Evolutionary conservation across 805 yeast genomes (phyloP), one percentile per base, ranked within the genome.

Genomic region (Ogataea nakhonphanomensis): DNA sequence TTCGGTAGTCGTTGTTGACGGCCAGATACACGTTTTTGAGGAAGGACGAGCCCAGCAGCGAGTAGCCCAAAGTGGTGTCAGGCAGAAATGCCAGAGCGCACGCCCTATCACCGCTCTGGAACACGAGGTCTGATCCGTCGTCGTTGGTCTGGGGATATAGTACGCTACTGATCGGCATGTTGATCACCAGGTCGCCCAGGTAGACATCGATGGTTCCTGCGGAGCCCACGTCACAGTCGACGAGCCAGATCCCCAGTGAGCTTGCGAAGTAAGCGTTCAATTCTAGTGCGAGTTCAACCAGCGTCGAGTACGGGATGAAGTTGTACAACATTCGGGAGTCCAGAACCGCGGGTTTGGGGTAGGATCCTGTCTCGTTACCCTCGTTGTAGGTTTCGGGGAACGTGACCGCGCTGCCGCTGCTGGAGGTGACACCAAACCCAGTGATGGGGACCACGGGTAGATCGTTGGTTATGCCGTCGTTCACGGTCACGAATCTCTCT

Each of bases 261-360:
- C 62, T 57, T 3, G 74, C 69, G 54, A 76, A 84, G 46, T 69
- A 74, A 0, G 91, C 91, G 52, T 80, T 79, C 28, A 81, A 63
- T 59, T 84, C 90, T 20, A 83, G 67, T 0, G 90, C 87, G 23
- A 84, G 59, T 49, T 74, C 76, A 36, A 84, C 67, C 30, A 84
- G 64, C 5, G 76, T 55, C 33, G 73, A 70, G 29, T 71, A 61
- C 0, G 91, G 91, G 25, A 84, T 56, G 53, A 65, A 73, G 22
- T 68, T 69, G 55, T 61, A 73, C 8, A 59, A 46, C 29, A 71
- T 64, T 41, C 86, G 66, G 1, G 85, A 64, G 53, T 83, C 88
- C 14, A 84, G 54, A 4, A 82, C 39, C 0, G 78, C 81, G 0
- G 89, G 83, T 17, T 67, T 60, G 15, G 71, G 60, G 37, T 58